Evolutionary conservation across 768 basidiomycete genomes (phyloP), one percentile per base, ranked within the genome.

Genomic region (Tephrocybe sp.): DNA sequence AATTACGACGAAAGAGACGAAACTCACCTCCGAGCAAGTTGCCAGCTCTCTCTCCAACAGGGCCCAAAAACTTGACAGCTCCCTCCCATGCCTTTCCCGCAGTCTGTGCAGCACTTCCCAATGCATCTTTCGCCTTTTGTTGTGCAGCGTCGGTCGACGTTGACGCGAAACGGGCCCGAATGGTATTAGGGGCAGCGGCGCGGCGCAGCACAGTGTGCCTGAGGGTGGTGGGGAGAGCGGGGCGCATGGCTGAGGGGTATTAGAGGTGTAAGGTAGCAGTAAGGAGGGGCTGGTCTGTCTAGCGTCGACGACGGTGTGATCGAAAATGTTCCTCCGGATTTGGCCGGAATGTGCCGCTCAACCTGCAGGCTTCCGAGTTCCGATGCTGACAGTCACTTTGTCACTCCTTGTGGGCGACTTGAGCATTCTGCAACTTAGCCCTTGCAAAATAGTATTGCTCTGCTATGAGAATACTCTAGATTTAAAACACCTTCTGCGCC

Each of bases 51-150:
- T 84, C 78, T 43, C 75, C 75, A 34, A 69, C 61, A 46, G 76
- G 75, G n/a, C 71, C 75, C 50, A 74, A 58, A 38, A 74, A 61
- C 66, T 72, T 69, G 64, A 76, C 80, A 30, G 78, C 73, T 38
- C 66, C 67, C 55, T 78, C 77, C 61, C 80, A 77, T 15, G 80
- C 69, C 63, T 80, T 75, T 34, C 75, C 76, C 3, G 82, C 79
- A 25, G 66, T 72, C 67, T 83, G 79, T 64, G 85, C 83, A 8
- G 79, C 85, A 38, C 70, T 67, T 43, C 77, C 73, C 53, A 88
- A 69, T 36, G 79, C 74, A 47, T 90, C 84, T 68, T 88, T 83
- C 5, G 86, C 84, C 66, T 86, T 88, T 72, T 88, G 83, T 64
- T 84, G 81, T 1, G 83, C 68, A 5, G 73, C 68, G 57, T 81